Conservation (phyloP, 2,329 filamentous ascomycete species). For the Fusarium miscanthi region DNA sequence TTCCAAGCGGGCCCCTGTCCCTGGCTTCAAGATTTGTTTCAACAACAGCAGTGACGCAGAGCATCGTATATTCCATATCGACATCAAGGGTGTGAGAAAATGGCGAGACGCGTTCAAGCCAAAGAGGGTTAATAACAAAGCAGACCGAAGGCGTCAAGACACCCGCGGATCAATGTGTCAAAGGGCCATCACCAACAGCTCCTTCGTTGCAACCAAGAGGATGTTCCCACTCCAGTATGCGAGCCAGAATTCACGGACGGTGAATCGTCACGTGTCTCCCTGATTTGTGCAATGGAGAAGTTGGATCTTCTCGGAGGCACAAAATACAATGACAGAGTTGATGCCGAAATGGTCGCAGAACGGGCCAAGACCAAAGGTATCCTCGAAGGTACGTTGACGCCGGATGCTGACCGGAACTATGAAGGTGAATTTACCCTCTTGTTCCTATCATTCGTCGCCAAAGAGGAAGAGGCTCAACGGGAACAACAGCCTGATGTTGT, state of each 20-base stretch:
- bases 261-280: neutral
- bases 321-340: neutral
- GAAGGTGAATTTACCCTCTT: neutral
- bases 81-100: slow-evolving; percentile 12
- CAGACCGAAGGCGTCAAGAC: neutral
- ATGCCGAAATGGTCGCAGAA: neutral
- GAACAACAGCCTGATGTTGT: neutral
- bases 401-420: slow-evolving; percentile 13
- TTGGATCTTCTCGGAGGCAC: neutral
- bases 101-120: slow-evolving; percentile 11
- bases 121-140: neutral
- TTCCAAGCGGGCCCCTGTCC: neutral
- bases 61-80: slow-evolving; percentile 1
- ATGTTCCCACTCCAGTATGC: neutral
- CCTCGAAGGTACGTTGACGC: slow-evolving; percentile 20
- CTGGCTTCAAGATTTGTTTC: slow-evolving; percentile 12
- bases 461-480: neutral
- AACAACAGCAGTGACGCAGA: neutral
- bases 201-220: neutral
- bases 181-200: neutral
- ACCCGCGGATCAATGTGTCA: neutral
- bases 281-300: neutral
- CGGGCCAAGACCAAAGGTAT: slow-evolving; percentile 9
- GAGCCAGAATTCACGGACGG: neutral
- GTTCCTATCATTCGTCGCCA: neutral